phyloP scores from a whole-genome alignment of 345 rosid genomes.

The Eucalyptus cloeziana region DNA sequence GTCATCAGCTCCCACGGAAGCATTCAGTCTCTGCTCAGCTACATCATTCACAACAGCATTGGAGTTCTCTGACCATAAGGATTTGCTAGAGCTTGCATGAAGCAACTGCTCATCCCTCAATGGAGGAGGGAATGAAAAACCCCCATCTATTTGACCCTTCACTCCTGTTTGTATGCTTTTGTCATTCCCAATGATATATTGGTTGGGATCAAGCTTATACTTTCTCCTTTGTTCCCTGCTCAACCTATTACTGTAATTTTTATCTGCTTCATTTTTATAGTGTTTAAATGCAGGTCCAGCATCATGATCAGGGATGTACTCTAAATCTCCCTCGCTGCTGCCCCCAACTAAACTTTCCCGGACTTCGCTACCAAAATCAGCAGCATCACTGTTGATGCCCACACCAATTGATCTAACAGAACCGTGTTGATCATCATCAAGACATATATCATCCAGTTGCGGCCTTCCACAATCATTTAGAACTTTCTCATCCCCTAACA shows the following conservation, averaged over 20 bases:
- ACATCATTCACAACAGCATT: constrained; percentile 30
- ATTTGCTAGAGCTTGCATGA: constrained; percentile 52
- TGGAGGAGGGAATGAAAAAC: constrained; percentile 73
- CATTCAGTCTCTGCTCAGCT: constrained; percentile 34
- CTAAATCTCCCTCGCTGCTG: constrained; percentile 86
- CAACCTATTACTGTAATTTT: constrained; percentile 34
- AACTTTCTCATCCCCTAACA: constrained; percentile 46
- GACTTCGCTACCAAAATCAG: constrained; percentile 86
- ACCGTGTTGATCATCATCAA: constrained; percentile 83
- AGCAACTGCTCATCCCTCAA: constrained; percentile 38
- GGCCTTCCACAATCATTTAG: constrained; percentile 34
- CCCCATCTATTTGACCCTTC: constrained; percentile 49
- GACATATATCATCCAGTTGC: constrained; percentile 41
- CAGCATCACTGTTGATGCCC: constrained; percentile 88
- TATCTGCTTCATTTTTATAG: constrained; percentile 35
- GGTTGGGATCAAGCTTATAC: constrained; percentile 27
- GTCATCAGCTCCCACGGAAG: constrained; percentile 53
- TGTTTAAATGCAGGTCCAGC: constrained; percentile 40
- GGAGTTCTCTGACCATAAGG: constrained; percentile 53
- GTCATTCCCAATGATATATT: constrained; percentile 33
- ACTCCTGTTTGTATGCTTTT: constrained; percentile 23
- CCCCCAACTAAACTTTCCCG: constrained; percentile 91
- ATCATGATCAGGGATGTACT: constrained; percentile 64
- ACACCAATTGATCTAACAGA: constrained; percentile 97
- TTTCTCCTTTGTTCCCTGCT: constrained; percentile 32